These are phyloP conservation scores for Neopestalotiopsis rosae DNA, from an alignment of 2,329 filamentous ascomycete species.

Conservation along the genomic window DNA sequence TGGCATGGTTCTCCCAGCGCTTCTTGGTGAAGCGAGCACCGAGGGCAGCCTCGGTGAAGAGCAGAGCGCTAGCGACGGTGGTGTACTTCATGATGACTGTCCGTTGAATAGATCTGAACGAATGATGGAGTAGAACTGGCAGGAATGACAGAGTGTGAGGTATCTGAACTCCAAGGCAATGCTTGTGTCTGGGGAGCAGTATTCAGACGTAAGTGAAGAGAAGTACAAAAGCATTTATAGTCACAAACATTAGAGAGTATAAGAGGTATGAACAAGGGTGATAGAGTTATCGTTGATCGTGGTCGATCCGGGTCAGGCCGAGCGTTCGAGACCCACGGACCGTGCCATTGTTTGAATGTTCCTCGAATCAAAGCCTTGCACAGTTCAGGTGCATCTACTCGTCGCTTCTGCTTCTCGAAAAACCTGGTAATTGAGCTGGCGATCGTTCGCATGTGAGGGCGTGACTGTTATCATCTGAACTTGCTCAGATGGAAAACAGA, in stretches of 20 bases:
- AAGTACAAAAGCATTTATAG: background rate
- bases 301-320: conserved; percentile 2
- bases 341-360: conserved; percentile 11
- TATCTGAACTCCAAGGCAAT: background rate
- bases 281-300: background rate
- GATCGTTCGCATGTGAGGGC: conserved; percentile 3
- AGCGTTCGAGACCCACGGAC: conserved; percentile 5
- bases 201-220: background rate
- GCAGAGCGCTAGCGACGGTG: conserved; percentile 38
- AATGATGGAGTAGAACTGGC: background rate
- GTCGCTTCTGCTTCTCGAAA: background rate
- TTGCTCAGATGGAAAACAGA: background rate
- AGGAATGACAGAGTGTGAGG: background rate
- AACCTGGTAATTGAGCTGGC: background rate
- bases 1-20: conserved; percentile 41
- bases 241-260: background rate
- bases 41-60: conserved; percentile 46
- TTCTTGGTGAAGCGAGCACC: conserved; percentile 51
- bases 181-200: background rate
- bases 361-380: conserved; percentile 12
- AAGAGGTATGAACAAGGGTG: background rate
- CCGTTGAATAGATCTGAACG: background rate
- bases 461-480: conserved; percentile 5
- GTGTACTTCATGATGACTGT: conserved; percentile 53
- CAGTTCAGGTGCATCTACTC: background rate